phyloP scores from a whole-genome alignment of 2,329 filamentous ascomycete genomes.

The Ascochyta fabae region DNA sequence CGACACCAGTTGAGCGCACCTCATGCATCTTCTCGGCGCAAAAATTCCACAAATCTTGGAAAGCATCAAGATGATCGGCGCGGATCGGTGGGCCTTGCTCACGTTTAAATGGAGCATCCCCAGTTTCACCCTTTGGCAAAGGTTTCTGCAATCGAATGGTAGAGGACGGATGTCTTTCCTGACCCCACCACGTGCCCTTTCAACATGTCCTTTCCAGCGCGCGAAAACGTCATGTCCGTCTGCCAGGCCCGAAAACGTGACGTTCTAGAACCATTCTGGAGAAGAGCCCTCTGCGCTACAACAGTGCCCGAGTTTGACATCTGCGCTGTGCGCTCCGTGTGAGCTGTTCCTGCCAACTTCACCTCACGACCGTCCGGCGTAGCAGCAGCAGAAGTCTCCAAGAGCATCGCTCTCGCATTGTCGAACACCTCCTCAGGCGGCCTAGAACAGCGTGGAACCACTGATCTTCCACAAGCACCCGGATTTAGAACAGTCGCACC shows the following conservation, averaged over 20 bases:
- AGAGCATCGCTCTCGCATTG: background rate
- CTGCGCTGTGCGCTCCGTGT: constrained; percentile 7
- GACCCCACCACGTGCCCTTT: constrained; percentile 13
- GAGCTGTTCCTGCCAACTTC: constrained; percentile 3
- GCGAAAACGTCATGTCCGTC: constrained; percentile 23
- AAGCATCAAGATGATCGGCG: constrained; percentile 15
- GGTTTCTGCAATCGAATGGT: constrained; percentile 23
- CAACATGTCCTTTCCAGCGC: constrained; percentile 5
- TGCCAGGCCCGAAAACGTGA: constrained; percentile 14
- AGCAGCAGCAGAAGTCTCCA: background rate
- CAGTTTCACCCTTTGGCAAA: constrained; percentile 6
- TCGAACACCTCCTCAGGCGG: constrained; percentile 9
- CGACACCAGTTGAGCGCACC: background rate
- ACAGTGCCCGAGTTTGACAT: constrained; percentile 6
- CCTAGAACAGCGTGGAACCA: constrained; percentile 23
- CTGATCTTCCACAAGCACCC: constrained; percentile 23
- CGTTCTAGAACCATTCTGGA: constrained; percentile 26
- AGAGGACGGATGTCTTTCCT: constrained; percentile 22
- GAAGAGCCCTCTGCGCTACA: constrained; percentile 6
- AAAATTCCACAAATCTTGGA: background rate
- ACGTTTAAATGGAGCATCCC: constrained; percentile 12
- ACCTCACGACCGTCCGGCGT: constrained; percentile 2
- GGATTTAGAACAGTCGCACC: constrained; percentile 19
- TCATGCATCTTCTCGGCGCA: background rate
- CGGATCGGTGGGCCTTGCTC: constrained; percentile 15